phyloP scores from a whole-genome alignment of 2,329 filamentous ascomycete genomes.

The Acrocalymma vagum region DNA sequence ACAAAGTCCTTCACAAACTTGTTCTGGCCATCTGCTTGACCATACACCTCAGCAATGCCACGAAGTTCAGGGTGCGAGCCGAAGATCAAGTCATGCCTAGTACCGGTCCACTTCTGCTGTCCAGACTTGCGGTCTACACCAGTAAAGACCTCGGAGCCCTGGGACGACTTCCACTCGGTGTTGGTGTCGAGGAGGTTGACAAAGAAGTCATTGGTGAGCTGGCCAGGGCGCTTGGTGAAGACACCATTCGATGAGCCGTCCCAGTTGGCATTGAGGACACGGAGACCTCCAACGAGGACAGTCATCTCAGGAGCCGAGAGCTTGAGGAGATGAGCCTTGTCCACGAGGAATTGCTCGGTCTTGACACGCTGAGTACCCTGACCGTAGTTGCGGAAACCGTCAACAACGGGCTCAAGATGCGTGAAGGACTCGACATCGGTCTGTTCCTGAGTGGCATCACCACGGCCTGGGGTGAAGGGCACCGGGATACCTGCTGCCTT shows the following conservation, averaged over 20 bases:
- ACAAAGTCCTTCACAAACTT: conserved; percentile 79
- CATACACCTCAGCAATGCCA: conserved; percentile 76
- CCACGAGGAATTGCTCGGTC: conserved; percentile 75
- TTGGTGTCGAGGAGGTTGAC: conserved; percentile 76
- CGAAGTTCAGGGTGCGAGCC: conserved; percentile 79
- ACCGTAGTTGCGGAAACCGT: conserved; percentile 84
- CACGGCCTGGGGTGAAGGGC: conserved; percentile 77
- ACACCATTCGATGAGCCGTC: conserved; percentile 74
- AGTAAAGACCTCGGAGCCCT: conserved; percentile 64
- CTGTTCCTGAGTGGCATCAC: conserved; percentile 75
- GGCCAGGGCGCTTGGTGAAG: conserved; percentile 72
- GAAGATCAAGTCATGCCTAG: conserved; percentile 74
- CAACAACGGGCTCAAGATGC: conserved; percentile 73
- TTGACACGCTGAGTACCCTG: conserved; percentile 66
- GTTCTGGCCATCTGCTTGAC: conserved; percentile 63
- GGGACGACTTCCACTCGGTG: conserved; percentile 68
- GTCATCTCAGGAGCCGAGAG: conserved; percentile 76
- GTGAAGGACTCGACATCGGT: conserved; percentile 72
- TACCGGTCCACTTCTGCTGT: conserved; percentile 72
- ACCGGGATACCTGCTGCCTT: conserved; percentile 72
- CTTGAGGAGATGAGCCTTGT: conserved; percentile 74
- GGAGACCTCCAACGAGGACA: conserved; percentile 75
- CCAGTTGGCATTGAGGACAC: conserved; percentile 74
- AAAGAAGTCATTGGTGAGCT: conserved; percentile 83
- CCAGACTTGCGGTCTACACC: conserved; percentile 73